phyloP scores from a whole-genome alignment of 2,329 filamentous ascomycete genomes.

The Ascochyta pisi region DNA sequence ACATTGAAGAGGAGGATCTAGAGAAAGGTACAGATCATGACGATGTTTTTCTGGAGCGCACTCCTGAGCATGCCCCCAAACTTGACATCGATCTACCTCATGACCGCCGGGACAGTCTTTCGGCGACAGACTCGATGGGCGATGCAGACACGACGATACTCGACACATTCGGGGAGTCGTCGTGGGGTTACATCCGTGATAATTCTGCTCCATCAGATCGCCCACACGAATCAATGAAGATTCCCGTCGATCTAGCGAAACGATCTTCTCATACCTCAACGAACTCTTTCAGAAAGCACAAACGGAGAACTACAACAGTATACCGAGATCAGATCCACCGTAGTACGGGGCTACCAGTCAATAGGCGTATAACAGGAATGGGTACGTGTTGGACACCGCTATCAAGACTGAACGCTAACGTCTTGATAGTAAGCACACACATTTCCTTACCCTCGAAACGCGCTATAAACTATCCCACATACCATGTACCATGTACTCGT shows the following conservation, averaged over 20 bases:
- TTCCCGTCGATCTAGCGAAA: slow-evolving; percentile 50
- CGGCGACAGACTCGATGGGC: slow-evolving; percentile 49
- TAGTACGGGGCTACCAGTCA: slow-evolving; percentile 38
- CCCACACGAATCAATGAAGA: slow-evolving; percentile 54
- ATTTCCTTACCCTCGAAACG: neutral
- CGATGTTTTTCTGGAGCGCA: slow-evolving; percentile 21
- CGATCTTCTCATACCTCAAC: slow-evolving; percentile 42
- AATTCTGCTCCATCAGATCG: slow-evolving; percentile 46
- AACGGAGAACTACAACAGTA: slow-evolving; percentile 30
- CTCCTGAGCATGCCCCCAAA: slow-evolving; percentile 49
- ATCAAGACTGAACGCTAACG: slow-evolving; percentile 11
- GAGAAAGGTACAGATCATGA: slow-evolving; percentile 46
- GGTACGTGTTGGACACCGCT: slow-evolving; percentile 19
- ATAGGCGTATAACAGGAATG: slow-evolving; percentile 40
- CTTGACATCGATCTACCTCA: slow-evolving; percentile 44
- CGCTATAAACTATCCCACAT: too few relatives aligned
- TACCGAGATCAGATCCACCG: slow-evolving; percentile 36
- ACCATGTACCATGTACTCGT: neutral
- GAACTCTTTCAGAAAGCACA: slow-evolving; percentile 38
- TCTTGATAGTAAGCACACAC: slow-evolving; percentile 14
- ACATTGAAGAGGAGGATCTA: slow-evolving; percentile 43
- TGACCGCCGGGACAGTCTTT: slow-evolving; percentile 40
- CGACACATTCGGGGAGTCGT: slow-evolving; percentile 48
- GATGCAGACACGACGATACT: slow-evolving; percentile 49
- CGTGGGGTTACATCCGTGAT: slow-evolving; percentile 42